phyloP scores from a whole-genome alignment of 441 rosid genomes.

The Bocquillonia castaneifolia region DNA sequence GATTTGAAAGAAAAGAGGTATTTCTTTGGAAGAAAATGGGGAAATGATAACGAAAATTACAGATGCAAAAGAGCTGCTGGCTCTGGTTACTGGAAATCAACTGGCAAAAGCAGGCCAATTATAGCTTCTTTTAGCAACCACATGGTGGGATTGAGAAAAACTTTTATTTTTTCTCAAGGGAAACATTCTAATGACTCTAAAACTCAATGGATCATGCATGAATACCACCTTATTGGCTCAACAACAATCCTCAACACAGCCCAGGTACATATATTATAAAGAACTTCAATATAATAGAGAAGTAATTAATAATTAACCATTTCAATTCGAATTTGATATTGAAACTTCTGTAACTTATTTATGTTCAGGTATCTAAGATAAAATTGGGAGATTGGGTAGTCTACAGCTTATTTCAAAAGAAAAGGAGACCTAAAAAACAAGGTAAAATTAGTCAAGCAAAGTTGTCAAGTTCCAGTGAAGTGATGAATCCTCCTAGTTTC shows the following conservation, averaged over 20 bases:
- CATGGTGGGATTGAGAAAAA: constrained; percentile 68
- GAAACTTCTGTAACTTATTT: background rate
- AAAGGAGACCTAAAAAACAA: constrained; percentile 36
- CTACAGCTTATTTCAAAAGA: constrained; percentile 70
- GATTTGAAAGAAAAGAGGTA: constrained; percentile 74
- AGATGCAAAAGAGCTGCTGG: constrained; percentile 56
- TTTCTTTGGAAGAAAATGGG: constrained; percentile 65
- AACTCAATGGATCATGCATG: constrained; percentile 92
- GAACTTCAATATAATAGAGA: no score
- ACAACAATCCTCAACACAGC: constrained; percentile 35
- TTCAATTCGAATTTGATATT: constrained; percentile 1
- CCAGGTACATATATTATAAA: constrained; percentile 11
- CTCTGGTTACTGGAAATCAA: constrained; percentile 86
- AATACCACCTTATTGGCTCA: constrained; percentile 53
- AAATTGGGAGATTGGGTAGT: constrained; percentile 55
- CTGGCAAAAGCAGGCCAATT: constrained; percentile 64
- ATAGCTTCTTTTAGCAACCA: constrained; percentile 44
- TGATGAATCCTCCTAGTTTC: background rate
- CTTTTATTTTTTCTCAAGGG: constrained; percentile 65
- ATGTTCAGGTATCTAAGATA: constrained; percentile 22
- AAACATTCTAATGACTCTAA: constrained; percentile 53
- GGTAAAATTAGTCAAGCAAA: constrained; percentile 1
- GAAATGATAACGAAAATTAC: constrained; percentile 59
- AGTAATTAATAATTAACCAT: no score
- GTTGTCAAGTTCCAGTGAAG: background rate